Conservation (phyloP, 2,329 filamentous ascomycete genomes). For the Fusarium euwallaceae region DNA sequence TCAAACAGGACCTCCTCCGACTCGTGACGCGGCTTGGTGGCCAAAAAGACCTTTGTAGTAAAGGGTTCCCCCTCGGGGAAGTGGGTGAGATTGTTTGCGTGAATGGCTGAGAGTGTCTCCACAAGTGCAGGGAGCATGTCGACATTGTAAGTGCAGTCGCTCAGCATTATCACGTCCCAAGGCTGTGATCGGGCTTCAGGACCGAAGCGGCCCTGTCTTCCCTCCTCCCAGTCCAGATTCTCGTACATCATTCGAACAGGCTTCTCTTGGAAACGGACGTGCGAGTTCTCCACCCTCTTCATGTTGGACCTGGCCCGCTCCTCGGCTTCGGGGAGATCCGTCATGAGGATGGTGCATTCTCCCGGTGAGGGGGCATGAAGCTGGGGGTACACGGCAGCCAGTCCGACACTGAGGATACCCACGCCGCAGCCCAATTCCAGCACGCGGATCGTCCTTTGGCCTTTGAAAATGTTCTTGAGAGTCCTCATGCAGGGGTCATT, state of each 20-base stretch:
- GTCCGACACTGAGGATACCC: conserved; percentile 66
- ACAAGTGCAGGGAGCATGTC: conserved; percentile 68
- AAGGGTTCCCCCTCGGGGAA: conserved; percentile 29
- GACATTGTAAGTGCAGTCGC: conserved; percentile 73
- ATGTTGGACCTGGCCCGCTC: conserved; percentile 64
- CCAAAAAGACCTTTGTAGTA: conserved; percentile 63
- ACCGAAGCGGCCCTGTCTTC: conserved; percentile 60
- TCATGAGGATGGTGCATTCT: conserved; percentile 61
- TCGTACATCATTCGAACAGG: conserved; percentile 60
- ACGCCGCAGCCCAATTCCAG: conserved; percentile 70
- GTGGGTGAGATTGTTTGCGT: conserved; percentile 52
- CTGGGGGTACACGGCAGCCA: conserved; percentile 55
- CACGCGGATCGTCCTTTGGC: conserved; percentile 53
- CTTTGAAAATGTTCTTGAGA: conserved; percentile 49
- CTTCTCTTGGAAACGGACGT: conserved; percentile 29
- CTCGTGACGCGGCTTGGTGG: conserved; percentile 68
- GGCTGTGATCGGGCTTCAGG: conserved; percentile 51
- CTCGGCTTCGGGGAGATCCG: conserved; percentile 68
- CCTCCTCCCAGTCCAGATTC: conserved; percentile 70
- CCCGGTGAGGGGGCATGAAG: conserved; percentile 31
- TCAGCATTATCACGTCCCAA: conserved; percentile 69
- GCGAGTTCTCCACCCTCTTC: conserved; percentile 40
- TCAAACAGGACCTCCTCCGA: conserved; percentile 65
- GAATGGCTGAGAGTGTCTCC: conserved; percentile 64
- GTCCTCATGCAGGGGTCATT: conserved; percentile 47